Base-by-base conservation (phyloP, 176 grass and related monocot genomes). In the Zea luxurians region DNA sequence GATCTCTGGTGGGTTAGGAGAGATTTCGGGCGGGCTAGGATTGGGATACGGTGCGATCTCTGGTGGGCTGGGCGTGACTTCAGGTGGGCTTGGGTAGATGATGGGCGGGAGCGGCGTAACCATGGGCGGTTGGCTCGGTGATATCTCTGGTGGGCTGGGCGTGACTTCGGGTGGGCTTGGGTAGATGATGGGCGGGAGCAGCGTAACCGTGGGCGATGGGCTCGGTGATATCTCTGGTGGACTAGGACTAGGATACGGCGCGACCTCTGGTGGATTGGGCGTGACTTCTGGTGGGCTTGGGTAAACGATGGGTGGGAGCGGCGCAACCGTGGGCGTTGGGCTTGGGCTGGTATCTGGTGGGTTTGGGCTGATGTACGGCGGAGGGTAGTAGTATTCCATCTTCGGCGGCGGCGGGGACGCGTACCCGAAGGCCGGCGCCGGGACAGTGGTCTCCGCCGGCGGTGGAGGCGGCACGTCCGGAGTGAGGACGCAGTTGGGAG, bases 401-500 rank as follows among this genome's bases (percentile, higher is more conserved):
- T 36, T 12, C 0, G 71, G 21, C 10, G 74, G 84, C 0, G 91
- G 85, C 0, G 91, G 83, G 10, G 84, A 86, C 5, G 16, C 71
- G 45, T 83, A 78, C 13, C 16, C 47, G 54, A 87, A 71, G 1
- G 64, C 13, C 2, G 86, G 86, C 42, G 76, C 13, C 13, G 72
- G 71, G 3, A 89, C 46, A 35, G 68, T 60, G 15, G 66, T 21
- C 1, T 71, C 36, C 11, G 83, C 67, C 8, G 85, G 82, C 4
- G 87, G 71, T 1, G 86, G 85, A 3, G 87, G 74, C 0, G 84
- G 80, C 1, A 36, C 45, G 6, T n/a, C 38, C 0, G 87, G 93
- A 10, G 93, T 88, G 48, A 81, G 65, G 68, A 5, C 41, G 54
- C 91, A 97, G 64, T 75, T 83, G 8, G 85, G 50, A 21, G 76